Evolutionary conservation across 2,329 filamentous ascomycete species (phyloP), one percentile per base, ranked within the genome.

Genomic region (Aspergillus carbonarius): DNA sequence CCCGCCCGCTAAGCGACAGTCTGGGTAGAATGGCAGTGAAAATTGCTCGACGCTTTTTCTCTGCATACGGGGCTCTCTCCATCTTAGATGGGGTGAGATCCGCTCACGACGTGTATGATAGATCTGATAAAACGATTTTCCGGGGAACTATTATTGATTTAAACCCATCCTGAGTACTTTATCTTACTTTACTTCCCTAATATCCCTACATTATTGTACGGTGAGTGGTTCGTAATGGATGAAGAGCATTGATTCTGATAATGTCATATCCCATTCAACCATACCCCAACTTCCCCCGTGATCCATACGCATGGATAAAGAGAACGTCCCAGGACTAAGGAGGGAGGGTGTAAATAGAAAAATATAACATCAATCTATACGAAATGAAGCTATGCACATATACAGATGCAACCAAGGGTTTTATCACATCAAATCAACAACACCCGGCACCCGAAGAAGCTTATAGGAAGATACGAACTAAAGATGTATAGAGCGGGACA

Each of bases 81-180:
- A 32, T 35, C 10, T 10, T 25, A 34, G 30, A 18, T 39, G 20
- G 18, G 25, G 30, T 10, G 30, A 27, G 15, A 35, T 39, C 35
- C 27, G 18, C 15, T 63, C 35, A 63, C 50, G 61, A 57, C 47
- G 40, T 63, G 59, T 61, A 61, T 44, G 54, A 61, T 61, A 61
- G 30, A 54, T 30, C 23, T 13, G 23, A 46, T 39, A 47, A 48
- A 46, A 17, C 18, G 17, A 23, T 44, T 47, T 10, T 32, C 35
- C 20, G 20, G 20, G n/a, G 15, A 13, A 13, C 5, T 40, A 25
- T n/a, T n/a, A n/a, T n/a, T n/a, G n/a, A n/a, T 9, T 40, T 7
- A 6, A 30, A 27, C 12, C 50, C 34, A 23, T 30, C 10, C 15
- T 9, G 30, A 42, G 20, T 25, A n/a, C 3, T 4, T 53, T 17